Evolutionary conservation across 768 basidiomycete genomes (phyloP).

Genomic region (Mycena epipterygia): DNA sequence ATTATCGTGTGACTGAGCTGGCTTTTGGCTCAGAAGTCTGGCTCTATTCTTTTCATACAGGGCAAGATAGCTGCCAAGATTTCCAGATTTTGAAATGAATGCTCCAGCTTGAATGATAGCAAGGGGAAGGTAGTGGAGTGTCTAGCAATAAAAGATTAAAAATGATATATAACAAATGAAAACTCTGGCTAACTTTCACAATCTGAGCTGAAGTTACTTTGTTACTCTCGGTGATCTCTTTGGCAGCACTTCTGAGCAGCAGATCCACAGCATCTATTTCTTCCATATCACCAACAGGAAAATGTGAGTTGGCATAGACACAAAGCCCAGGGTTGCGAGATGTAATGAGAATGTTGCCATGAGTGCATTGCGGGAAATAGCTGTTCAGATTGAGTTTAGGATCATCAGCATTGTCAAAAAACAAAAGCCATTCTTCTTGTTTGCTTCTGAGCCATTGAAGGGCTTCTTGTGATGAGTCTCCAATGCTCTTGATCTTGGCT

Average conservation of each 20-base stretch:
- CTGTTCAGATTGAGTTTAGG: neutral
- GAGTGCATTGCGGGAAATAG: neutral
- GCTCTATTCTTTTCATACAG: neutral
- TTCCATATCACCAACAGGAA: too few relatives aligned
- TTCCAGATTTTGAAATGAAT: too few relatives aligned
- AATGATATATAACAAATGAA: neutral
- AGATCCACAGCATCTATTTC: too few relatives aligned
- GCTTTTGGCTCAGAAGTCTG: neutral
- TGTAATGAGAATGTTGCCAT: neutral
- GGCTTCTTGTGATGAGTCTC: too few relatives aligned
- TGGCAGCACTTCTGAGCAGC: too few relatives aligned
- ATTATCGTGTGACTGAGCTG: neutral
- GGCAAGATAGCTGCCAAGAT: neutral
- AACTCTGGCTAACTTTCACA: neutral
- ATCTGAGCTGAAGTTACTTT: too few relatives aligned
- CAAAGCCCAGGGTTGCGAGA: neutral
- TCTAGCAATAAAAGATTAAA: neutral
- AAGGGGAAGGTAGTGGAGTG: neutral
- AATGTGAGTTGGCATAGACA: too few relatives aligned
- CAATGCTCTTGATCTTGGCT: too few relatives aligned
- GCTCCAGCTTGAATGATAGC: neutral
- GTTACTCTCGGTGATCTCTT: too few relatives aligned
- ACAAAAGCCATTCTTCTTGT: too few relatives aligned
- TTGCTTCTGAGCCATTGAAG: too few relatives aligned
- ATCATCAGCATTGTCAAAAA: constrained; percentile 1